Base-by-base conservation (phyloP, 75 land plant species). In the Picea sitchensis region DNA sequence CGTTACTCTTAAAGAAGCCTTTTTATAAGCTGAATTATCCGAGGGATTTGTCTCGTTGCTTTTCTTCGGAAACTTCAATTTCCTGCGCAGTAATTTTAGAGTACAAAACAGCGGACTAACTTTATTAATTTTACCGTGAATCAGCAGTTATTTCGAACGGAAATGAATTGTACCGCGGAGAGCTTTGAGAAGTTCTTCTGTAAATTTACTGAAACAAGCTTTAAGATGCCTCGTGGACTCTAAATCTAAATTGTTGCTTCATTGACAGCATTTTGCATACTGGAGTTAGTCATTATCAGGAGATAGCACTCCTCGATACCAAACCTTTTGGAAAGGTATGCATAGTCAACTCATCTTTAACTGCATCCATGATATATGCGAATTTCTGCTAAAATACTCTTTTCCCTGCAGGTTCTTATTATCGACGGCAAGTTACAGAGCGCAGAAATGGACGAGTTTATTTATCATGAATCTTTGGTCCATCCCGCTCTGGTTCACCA, bases 291-390 rank as follows among this genome's bases (percentile, higher is more conserved):
- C 59, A 86, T 36, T 89, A 88, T 56, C 88, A 89, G 68, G 86
- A 86, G 34, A 89, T 89, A 62, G 86, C 83, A n/a, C 73, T 89
- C 54, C 80, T 89, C 26, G 91, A 89, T 68, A 86, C 90, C 20
- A 88, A 88, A 47, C 86, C 83, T 3, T 89, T 89, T 60, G 86
- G 91, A 7, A 84, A 86, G 86, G 91, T 89, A 1, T 9, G 7
- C 64, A 78, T 38, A 6, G 51, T 63, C 0, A 63, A 63, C 0
- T n/a, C 0, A 14, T 23, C n/a, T 14, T 63, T 23, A 14, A 63
- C 0, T 63, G n/a, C 26, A 20, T n/a, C 26, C n/a, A 63, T 5
- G 9, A 63, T 23, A 20, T 20, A 63, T n/a, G n/a, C 15, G 0
- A n/a, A n/a, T 26, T n/a, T n/a, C 9, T 64, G 11, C 9, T 15